Base-by-base conservation (phyloP, 1,284 basidiomycete genomes). In the Prillingera fragicola region DNA sequence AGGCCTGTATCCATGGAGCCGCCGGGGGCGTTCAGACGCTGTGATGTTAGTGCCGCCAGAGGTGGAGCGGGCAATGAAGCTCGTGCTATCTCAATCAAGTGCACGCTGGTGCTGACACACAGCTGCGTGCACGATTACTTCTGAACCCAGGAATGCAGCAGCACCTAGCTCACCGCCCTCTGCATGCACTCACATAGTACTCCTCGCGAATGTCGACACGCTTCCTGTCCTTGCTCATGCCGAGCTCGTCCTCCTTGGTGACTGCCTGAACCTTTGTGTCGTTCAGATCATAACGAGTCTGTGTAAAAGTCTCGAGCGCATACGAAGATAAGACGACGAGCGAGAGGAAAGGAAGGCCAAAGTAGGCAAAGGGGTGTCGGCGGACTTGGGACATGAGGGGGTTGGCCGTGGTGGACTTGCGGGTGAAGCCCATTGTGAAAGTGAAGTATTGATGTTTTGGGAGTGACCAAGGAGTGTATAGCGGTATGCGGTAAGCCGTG, bases 141-240 rank as follows among this genome's bases (percentile, higher is more conserved):
- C 5, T 23, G 25, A 17, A 17, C n/a, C 26, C 17, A 18, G 22
- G 10, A 27, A 5, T 12, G 13, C 26, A 28, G 25, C 38, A 3
- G 29, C 9, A 31, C 14, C 21, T 17, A 3, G n/a, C 27, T 24
- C 43, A 23, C 24, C 33, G 19, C 38, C 33, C 29, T 44, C 34
- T 33, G 26, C 18, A 6, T 12, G 9, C 13, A 81, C 87, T 70
- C 73, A 92, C 89, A 65, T 85, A 97, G 72, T 97, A 97, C 67
- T 96, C 94, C 69, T 96, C 92, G 38, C 88, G 74, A 19, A 96
- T 84, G 68, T 97, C 91, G 48, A 97, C 82, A 73, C 82, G 85
- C 73, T 85, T 87, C 68, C 87, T 77, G 37, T 83, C 80, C 71
- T 79, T 82, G 55, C 82, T 78, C 69, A 96, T 77, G 4, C 83